phyloP scores from a whole-genome alignment of 1,284 basidiomycete genomes.

The Somion occarium region DNA sequence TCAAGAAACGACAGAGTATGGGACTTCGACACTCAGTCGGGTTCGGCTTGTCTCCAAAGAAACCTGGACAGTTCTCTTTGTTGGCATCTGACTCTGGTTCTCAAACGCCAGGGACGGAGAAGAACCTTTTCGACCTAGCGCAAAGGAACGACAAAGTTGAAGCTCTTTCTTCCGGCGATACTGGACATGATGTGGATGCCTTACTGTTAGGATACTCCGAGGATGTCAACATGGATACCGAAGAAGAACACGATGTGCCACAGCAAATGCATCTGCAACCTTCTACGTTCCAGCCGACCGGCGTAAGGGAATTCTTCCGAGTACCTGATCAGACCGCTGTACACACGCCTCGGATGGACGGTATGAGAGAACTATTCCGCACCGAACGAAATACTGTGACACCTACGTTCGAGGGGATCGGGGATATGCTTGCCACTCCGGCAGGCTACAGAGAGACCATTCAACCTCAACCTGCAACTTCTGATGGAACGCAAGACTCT shows the following conservation, averaged over 20 bases:
- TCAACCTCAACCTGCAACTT: slow-evolving; percentile 2
- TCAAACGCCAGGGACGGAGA: neutral
- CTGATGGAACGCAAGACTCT: slow-evolving; percentile 8
- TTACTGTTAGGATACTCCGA: slow-evolving; percentile 3
- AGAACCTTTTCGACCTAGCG: slow-evolving; percentile 5
- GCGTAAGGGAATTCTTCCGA: slow-evolving; percentile 32
- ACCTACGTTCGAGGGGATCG: slow-evolving; percentile 28
- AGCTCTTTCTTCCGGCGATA: neutral
- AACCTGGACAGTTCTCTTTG: slow-evolving; percentile 26
- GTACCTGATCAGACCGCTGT: slow-evolving; percentile 5
- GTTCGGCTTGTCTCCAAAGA: slow-evolving; percentile 18
- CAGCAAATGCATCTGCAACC: slow-evolving; percentile 17
- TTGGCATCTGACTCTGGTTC: slow-evolving; percentile 19
- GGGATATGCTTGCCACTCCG: slow-evolving; percentile 32
- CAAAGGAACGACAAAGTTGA: slow-evolving; percentile 13
- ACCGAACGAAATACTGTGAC: slow-evolving; percentile 16
- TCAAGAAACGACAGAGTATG: slow-evolving; percentile 50
- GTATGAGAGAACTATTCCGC: slow-evolving; percentile 30
- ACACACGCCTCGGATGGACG: slow-evolving; percentile 33
- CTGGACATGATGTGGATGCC: slow-evolving; percentile 9
- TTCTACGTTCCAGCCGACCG: slow-evolving; percentile 27
- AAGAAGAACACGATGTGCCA: slow-evolving; percentile 14
- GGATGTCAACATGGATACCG: slow-evolving; percentile 5
- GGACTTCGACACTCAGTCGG: slow-evolving; percentile 13
- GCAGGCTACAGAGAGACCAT: slow-evolving; percentile 14